A percentile compares a stretch with the other conserved stretches of the same genome.
Conservation (phyloP, 2,329 filamentous ascomycete species). For the Iodosphaeria phyllophila region DNA sequence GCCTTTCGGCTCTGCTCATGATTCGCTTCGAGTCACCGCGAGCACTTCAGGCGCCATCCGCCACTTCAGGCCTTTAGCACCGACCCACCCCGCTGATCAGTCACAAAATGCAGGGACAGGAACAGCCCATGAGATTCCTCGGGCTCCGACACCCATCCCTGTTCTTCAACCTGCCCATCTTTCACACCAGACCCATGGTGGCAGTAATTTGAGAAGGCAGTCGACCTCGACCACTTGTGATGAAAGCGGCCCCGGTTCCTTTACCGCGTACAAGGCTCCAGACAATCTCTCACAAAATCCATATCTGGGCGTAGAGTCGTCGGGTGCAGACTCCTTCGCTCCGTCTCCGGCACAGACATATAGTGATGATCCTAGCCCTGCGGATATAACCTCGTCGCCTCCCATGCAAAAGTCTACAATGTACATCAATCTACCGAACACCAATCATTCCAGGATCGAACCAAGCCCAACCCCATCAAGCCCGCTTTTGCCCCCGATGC, state of each 20-base stretch:
- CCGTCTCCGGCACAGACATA: conserved; percentile 29
- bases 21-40: conserved; percentile 75
- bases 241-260: too few relatives aligned
- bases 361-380: conserved; percentile 47
- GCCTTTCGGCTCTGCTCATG: conserved; percentile 53
- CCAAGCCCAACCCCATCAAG: conserved; percentile 60
- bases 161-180: conserved; percentile 16
- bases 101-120: conserved; percentile 21
- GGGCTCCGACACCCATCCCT: conserved; percentile 62
- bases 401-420: conserved; percentile 50
- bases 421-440: conserved; percentile 27
- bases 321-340: conserved; percentile 30
- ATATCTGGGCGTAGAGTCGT: conserved; percentile 27
- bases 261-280: conserved; percentile 30
- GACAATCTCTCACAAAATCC: conserved; percentile 14
- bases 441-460: too few relatives aligned
- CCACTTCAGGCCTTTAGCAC: conserved; percentile 56
- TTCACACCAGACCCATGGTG: conserved; percentile 14
- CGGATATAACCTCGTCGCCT: conserved; percentile 77
- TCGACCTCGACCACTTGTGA: too few relatives aligned
- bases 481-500: conserved; percentile 51
- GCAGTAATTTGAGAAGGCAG: conserved; percentile 39
- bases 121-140: conserved; percentile 48
- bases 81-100: too few relatives aligned
- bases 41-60: conserved; percentile 80